Percentiles rank a stretch among this genome's conserved stretches.
Evolutionary conservation across 2,329 filamentous ascomycete species (phyloP).

Genomic region (Exserohilum turcica): DNA sequence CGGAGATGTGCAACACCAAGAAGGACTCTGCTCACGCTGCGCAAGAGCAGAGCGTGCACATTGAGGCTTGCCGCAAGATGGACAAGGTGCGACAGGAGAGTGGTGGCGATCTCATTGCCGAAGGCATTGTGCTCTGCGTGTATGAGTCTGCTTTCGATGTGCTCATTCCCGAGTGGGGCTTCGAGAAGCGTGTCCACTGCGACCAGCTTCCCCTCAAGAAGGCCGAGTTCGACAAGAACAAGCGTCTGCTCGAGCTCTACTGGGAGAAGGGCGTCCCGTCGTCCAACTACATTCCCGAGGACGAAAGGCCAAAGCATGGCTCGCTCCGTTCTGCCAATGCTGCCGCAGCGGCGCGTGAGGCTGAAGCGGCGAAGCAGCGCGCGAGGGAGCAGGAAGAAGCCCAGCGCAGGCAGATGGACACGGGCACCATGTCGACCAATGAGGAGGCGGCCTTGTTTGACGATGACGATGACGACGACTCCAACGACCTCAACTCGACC

Average conservation of each 20-base stretch:
- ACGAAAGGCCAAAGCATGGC: conserved; percentile 87
- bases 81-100: conserved; percentile 85
- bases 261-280: conserved; percentile 99
- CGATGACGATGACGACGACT: conserved; percentile 78
- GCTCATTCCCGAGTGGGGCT: conserved; percentile 95
- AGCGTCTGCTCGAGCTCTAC: conserved; percentile 91
- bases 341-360: conserved; percentile 75
- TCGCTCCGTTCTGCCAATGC: conserved; percentile 76
- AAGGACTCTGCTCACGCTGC: conserved; percentile 97
- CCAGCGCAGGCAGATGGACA: conserved; percentile 90
- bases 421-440: conserved; percentile 89
- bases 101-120: conserved; percentile 89
- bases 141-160: conserved; percentile 99
- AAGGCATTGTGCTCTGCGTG: conserved; percentile 94
- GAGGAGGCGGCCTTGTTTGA: conserved; percentile 96
- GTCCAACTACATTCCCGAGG: conserved; percentile 93
- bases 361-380: conserved; percentile 79
- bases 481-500: conserved; percentile 85
- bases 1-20: conserved; percentile 97
- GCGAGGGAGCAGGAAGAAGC: conserved; percentile 89
- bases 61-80: conserved; percentile 95
- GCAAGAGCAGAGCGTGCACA: conserved; percentile 98
- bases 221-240: conserved; percentile 98
- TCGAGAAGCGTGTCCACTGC: conserved; percentile 98
- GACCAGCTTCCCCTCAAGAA: conserved; percentile 98